Evolutionary conservation across 495 filamentous ascomycete species (phyloP), one percentile per base, ranked within the genome.

Genomic region (Neurospora sp.): DNA sequence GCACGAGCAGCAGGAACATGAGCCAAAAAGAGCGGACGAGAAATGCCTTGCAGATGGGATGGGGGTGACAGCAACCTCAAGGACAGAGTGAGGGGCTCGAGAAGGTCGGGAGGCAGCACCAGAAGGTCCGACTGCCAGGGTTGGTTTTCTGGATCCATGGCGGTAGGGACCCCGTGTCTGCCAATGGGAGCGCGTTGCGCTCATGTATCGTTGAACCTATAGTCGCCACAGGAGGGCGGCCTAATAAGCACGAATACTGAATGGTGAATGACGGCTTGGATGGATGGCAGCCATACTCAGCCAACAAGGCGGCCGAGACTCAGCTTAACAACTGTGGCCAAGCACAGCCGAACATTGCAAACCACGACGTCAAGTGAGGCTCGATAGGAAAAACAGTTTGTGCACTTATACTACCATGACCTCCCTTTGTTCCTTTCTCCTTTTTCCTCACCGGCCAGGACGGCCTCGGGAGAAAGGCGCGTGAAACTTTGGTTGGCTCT

Each of bases 401-500:
- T 12, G 37, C 40, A 42, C 27, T 20, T 65, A 35, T 65, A 65
- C 22, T 18, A 38, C 69, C 42, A 20, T 44, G 40, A 9, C 22
- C 37, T 18, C 68, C 22, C 68, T 39, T 70, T 22, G n/a, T 45
- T 4, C 18, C 9, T 40, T 16, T 71, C 40, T 31, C n/a, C 14
- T 65, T 65, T 53, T 65, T 27, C 22, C 9, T 35, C 27, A 35
- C 53, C 27, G 27, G 53, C 53, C 53, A 65, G 27, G 53, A 61
- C 53, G 12, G 12, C 53, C 53, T 61, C 22, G 12, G 53, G 12
- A 35, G 53, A 61, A 68, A 71, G 48, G 71, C 73, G 77, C 76
- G 74, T 70, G 74, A 71, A 45, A 40, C 61, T 48, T 20, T 79
- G 77, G 77, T 79, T 79, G 77, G 77, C 71, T 75, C 72, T 10